Base-by-base conservation (phyloP, 208 protist species). In the Crithidia bombi region DNA sequence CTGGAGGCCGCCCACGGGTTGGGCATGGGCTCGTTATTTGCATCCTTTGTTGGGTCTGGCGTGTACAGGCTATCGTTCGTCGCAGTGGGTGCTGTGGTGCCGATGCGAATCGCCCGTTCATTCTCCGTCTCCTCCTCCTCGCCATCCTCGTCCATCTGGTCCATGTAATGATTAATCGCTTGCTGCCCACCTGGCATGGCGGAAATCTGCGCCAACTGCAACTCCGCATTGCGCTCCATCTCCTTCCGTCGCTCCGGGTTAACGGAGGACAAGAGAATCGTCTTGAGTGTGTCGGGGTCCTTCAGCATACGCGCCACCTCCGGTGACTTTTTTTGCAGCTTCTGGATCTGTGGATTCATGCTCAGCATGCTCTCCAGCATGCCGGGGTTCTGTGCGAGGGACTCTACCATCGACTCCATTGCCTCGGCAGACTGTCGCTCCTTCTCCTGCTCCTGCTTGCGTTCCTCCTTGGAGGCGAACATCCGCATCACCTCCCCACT, bases 391-490 rank as follows among this genome's bases (percentile, higher is more conserved):
- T 79, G 38, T 19, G 72, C 80, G 59, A 93, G 81, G 7, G 72
- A 59, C 36, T 96, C 91, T 12, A 93, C 75, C 67, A 93, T 78
- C 5, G 82, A 79, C 70, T 93, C 86, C 86, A 93, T 93, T 64
- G 72, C 32, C 21, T 54, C 68, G 0, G 79, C 84, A 41, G 82
- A 61, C 35, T 47, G 67, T 11, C 87, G 90, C 49, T 84, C 71
- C 36, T 49, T 69, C 50, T 63, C 68, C 59, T 89, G 67, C 21
- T 67, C 65, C 44, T 69, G 35, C 32, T 44, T 77, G 23, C 61
- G 39, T 43, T 79, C 68, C 41, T 77, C 63, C n/a, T 52, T 73
- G 17, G 81, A 73, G 0, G 86, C 39, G 9, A 81, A 61, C 36
- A 66, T 79, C 14, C 85, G 81, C 28, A 92, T 47, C 28, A 78